Base-by-base conservation (phyloP, 345 rosid species). In the Theobroma cacao region DNA sequence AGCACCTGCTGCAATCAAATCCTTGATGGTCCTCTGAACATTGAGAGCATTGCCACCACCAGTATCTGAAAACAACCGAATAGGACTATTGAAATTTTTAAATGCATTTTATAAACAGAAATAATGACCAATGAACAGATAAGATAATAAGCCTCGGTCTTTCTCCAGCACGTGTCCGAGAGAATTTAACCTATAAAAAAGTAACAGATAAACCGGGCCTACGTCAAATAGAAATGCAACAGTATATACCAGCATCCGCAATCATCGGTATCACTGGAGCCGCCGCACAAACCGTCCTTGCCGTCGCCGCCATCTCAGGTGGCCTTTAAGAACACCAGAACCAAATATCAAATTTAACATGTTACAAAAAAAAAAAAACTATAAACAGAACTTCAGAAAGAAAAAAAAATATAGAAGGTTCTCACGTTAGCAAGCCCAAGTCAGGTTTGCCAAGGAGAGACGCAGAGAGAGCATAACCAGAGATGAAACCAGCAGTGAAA, bases 31-130 rank as follows among this genome's bases (percentile, higher is more conserved):
- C 87, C 90, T 88, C 78, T 83, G 88, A 77, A 88, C 87, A 76
- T 87, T 88, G 38, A 88, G 86, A 9, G 89, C 86, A 82, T 83
- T 88, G 68, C 93, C 90, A 72, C 88, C 90, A 64, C 85, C 84
- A 65, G 90, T 86, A 75, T 88, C 91, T 84, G 68, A 43, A 78
- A 40, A 50, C 11, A 59, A 40, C 8, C 22, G 75, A 58, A 50
- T 7, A 76, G 13, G 59, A 52, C 31, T 2, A 9, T 34, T 33
- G 50, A 58, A 53, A 41, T 26, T 34, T 48, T 18, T 14, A 14
- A 43, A 24, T 78, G 71, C 41, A 40, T 62, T 53, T 6, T 8
- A 48, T 20, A 38, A 17, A 22, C 50, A 40, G 20, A 5, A n/a
- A 18, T 38, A 40, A n/a, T 65, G 71, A 65, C 22, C 36, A 65